A percentile compares a stretch with the other conserved stretches of the same genome.
Evolutionary conservation across 192 early-diverging fungal genomes (phyloP).

Genomic region (Umbelopsis vinacea): DNA sequence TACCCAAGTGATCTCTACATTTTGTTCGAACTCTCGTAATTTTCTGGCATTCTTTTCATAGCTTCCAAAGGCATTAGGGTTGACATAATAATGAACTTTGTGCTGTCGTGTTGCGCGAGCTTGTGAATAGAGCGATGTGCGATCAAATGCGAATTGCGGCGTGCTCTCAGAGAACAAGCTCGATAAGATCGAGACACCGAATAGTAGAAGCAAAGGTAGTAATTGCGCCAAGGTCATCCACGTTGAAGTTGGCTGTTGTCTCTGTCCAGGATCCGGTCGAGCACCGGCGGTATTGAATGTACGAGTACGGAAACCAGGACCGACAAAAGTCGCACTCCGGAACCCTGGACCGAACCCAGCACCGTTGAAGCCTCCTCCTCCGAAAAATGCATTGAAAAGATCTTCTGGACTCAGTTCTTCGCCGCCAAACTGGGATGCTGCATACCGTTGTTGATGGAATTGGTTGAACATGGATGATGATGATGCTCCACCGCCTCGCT

Average conservation of each 20-base stretch:
- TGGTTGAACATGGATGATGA: conserved; percentile 46
- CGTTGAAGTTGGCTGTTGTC: conserved; percentile 50
- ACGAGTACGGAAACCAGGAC: conserved; percentile 66
- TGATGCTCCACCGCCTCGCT: conserved; percentile 46
- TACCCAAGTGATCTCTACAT: conserved; percentile 73
- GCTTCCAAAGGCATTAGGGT: conserved; percentile 50
- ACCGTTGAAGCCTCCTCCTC: conserved; percentile 62
- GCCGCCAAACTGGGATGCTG: conserved; percentile 36
- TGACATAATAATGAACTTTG: conserved; percentile 82
- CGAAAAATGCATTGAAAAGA: conserved; percentile 96
- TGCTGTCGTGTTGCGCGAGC: conserved; percentile 60
- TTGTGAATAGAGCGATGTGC: conserved; percentile 50
- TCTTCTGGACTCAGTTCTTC: conserved; percentile 93
- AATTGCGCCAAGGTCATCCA: conserved; percentile 68
- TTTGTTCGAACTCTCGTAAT: conserved; percentile 69
- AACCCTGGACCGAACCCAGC: conserved; percentile 38
- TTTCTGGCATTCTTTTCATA: conserved; percentile 48
- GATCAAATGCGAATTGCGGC: conserved; percentile 70
- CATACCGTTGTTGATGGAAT: conserved; percentile 31
- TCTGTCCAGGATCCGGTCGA: conserved; percentile 39
- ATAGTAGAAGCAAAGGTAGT: conserved; percentile 77
- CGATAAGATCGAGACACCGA: conserved; percentile 76
- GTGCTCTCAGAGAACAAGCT: conserved; percentile 55
- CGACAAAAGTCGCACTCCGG: conserved; percentile 54
- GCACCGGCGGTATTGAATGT: conserved; percentile 36